These are phyloP conservation scores for Alternaria solani DNA, from an alignment of 2,329 filamentous ascomycete species.

Conservation along the genomic window DNA sequence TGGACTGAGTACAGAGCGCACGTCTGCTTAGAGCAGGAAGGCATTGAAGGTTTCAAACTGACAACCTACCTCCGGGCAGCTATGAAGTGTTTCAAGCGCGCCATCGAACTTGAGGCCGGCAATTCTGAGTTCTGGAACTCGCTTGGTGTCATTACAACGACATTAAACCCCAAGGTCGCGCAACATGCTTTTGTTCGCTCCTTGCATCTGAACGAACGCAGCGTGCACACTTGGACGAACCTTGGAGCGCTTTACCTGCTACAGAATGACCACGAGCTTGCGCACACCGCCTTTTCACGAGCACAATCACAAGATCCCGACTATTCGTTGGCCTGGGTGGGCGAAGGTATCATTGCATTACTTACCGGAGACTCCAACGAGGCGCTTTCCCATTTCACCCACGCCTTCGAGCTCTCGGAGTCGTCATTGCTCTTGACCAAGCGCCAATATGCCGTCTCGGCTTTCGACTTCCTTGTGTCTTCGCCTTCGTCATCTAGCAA, in stretches of 20 bases:
- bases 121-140: slow-evolving; percentile 98
- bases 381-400: slow-evolving; percentile 85
- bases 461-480: slow-evolving; percentile 81
- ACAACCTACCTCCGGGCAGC: slow-evolving; percentile 79
- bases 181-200: slow-evolving; percentile 95
- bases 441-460: slow-evolving; percentile 78
- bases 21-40: slow-evolving; percentile 64
- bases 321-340: slow-evolving; percentile 91
- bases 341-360: slow-evolving; percentile 85
- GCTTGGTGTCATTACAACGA: slow-evolving; percentile 87
- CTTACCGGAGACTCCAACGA: slow-evolving; percentile 77
- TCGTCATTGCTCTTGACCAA: slow-evolving; percentile 76
- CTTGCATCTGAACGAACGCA: slow-evolving; percentile 88
- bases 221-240: slow-evolving; percentile 87
- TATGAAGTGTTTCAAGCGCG: slow-evolving; percentile 90
- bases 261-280: slow-evolving; percentile 83
- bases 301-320: slow-evolving; percentile 95
- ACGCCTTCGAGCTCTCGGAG: slow-evolving; percentile 91
- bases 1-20: slow-evolving; percentile 91
- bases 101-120: slow-evolving; percentile 92
- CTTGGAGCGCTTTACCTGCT: slow-evolving; percentile 85
- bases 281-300: slow-evolving; percentile 87
- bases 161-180: slow-evolving; percentile 83
- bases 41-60: slow-evolving; percentile 50
- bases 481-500: slow-evolving; percentile 61